Evolutionary conservation across 2,329 filamentous ascomycete species (phyloP), one percentile per base, ranked within the genome.

Genomic region (Rosellinia necatrix): DNA sequence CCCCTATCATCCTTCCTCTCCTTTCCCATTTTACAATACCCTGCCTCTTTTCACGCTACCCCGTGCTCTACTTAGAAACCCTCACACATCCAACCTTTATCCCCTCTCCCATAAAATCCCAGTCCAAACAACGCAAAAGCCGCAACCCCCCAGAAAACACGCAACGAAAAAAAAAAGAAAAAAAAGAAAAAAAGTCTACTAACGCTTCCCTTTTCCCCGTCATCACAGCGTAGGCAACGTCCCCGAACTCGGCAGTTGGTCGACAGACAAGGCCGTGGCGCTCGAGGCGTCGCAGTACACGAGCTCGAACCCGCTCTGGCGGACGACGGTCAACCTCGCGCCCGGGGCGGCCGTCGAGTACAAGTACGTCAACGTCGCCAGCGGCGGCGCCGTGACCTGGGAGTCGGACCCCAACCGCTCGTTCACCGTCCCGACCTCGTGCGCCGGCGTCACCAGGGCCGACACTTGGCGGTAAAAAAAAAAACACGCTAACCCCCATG

Each of bases 301-400:
- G 2, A 61, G 65, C 25, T 68, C 67, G 22, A 78, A 81, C 61
- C 79, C 75, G 3, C 57, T 83, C 3, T 86, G 83, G 83, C 74
- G 66, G 19, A 74, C 64, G 0, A 78, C 75, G 0, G 66, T 85
- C 13, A 72, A 68, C 19, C 62, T 86, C 4, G 66, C 77, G 0
- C 73, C 81, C 0, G 80, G 80, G 0, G 73, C 71, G 0, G 70
- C 65, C 1, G 71, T 85, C 30, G 62, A 77, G 65, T 85, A 84
- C 64, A 84, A 85, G 66, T 86, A 79, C 65, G 75, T 86, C 58
- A 76, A 77, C 61, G 75, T 81, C 34, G 73, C 72, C 42, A 69
- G 66, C 12, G 73, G 75, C 56, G 79, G 81, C 1, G 70, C 66
- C 1, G 71, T 82, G 6, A 75, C 72, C 0, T 86, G 82, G 82